These are phyloP conservation scores for Chlorella ohadii DNA, from an alignment of 139 green algal genomes.

Conservation along the genomic window DNA sequence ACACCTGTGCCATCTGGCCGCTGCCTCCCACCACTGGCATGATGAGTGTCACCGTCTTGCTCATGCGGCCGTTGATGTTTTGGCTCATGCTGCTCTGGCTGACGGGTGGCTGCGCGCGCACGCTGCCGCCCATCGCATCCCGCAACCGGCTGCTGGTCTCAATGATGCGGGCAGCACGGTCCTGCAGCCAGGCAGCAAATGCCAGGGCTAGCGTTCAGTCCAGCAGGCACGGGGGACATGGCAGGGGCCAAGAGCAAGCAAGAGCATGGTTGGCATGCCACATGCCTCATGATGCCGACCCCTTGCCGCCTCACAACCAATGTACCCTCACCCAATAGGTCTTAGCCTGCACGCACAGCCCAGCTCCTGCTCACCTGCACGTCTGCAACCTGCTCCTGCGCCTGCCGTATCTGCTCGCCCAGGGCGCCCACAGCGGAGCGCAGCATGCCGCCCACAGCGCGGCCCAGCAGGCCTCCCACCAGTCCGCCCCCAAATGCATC, in stretches of 20 bases:
- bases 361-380: background rate
- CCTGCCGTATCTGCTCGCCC: conserved; percentile 31
- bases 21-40: conserved; percentile 19
- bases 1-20: conserved; percentile 6
- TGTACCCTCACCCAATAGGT: too few relatives aligned
- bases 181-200: background rate
- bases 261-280: too few relatives aligned
- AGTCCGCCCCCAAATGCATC: conserved; percentile 24
- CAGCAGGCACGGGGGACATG: too few relatives aligned
- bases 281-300: too few relatives aligned
- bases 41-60: background rate
- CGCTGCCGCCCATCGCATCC: conserved; percentile 5
- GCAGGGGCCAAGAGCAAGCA: too few relatives aligned
- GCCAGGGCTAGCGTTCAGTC: too few relatives aligned
- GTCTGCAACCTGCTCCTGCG: conserved; percentile 23
- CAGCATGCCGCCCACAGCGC: conserved; percentile 24
- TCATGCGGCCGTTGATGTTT: conserved; percentile 11
- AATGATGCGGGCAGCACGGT: conserved; percentile 15
- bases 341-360: too few relatives aligned
- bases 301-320: too few relatives aligned
- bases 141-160: conserved; percentile 4
- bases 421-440: conserved; percentile 8
- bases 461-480: conserved; percentile 14
- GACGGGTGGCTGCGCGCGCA: conserved; percentile 10
- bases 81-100: conserved; percentile 19